Evolutionary conservation across 768 basidiomycete species (phyloP).

Genomic region (Lentinula edodes): DNA sequence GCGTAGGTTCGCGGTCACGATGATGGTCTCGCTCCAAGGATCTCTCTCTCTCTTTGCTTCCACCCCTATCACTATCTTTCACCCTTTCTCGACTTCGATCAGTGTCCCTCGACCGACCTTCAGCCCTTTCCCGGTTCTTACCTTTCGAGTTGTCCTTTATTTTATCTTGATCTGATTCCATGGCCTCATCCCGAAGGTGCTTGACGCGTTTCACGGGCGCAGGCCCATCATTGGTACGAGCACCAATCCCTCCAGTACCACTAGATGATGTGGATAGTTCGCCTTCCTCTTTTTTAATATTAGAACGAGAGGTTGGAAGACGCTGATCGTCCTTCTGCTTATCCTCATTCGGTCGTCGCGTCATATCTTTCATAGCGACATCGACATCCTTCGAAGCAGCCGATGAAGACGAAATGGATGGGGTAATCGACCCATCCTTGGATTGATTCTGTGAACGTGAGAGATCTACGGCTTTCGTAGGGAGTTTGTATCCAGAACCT

Average conservation of each 20-base stretch:
- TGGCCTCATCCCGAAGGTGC: constrained; percentile 18
- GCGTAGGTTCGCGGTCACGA: background rate
- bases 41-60: constrained; percentile 14
- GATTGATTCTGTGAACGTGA: background rate
- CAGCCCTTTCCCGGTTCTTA: constrained; percentile 20
- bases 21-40: constrained; percentile 8
- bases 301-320: background rate
- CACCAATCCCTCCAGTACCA: background rate
- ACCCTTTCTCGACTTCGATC: constrained; percentile 17
- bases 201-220: constrained; percentile 13
- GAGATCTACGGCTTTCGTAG: constrained; percentile 18
- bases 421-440: background rate
- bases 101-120: constrained; percentile 20
- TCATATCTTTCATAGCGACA: background rate
- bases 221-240: background rate
- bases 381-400: background rate
- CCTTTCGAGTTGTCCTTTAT: constrained; percentile 17
- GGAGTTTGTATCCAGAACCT: constrained; percentile 42
- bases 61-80: constrained; percentile 13
- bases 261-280: background rate
- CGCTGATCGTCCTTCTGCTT: background rate
- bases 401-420: background rate
- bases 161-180: constrained; percentile 18
- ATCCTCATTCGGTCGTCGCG: background rate
- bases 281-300: background rate